Percentiles rank a stretch among this genome's conserved stretches.
Conservation (phyloP, 164 flowering plant genomes). For the Aristolochia contorta region DNA sequence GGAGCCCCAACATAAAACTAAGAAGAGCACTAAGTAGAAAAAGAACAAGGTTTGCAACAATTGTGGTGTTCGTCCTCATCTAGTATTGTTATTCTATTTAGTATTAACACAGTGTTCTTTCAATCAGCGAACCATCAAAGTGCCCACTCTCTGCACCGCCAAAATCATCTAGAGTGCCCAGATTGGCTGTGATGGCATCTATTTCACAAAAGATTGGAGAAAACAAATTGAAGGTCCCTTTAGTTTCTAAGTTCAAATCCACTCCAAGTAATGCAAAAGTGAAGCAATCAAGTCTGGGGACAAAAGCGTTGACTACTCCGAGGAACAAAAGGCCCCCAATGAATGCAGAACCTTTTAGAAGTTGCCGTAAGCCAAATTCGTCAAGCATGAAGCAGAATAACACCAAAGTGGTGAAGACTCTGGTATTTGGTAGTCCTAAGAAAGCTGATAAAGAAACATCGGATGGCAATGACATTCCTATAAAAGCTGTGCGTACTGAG, state of each 20-base stretch:
- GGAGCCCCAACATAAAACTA: constrained; percentile 72
- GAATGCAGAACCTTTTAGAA: constrained; percentile 34
- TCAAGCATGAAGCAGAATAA: constrained; percentile 20
- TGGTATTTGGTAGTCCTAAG: constrained; percentile 65
- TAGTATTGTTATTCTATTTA: background rate
- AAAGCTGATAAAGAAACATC: constrained; percentile 30
- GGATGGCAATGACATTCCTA: constrained; percentile 25
- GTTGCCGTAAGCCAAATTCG: constrained; percentile 43
- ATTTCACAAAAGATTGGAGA: constrained; percentile 36
- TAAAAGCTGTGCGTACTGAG: constrained; percentile 36
- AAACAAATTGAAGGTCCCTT: constrained; percentile 25
- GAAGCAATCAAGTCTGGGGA: constrained; percentile 25
- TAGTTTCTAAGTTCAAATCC: constrained; percentile 22
- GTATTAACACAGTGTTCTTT: constrained; percentile 1
- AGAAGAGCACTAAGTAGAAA: constrained; percentile 33
- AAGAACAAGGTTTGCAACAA: constrained; percentile 29
- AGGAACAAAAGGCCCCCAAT: constrained; percentile 30
- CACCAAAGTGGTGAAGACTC: constrained; percentile 45
- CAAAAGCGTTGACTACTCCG: constrained; percentile 72
- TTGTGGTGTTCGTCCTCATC: background rate
- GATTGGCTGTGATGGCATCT: constrained; percentile 40
- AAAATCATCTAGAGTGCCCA: constrained; percentile 60
- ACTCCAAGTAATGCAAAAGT: constrained; percentile 39
- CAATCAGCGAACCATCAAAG: constrained; percentile 33
- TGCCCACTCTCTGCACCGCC: constrained; percentile 86